Evolutionary conservation across 2,329 filamentous ascomycete genomes (phyloP).

Genomic region (Fusarium agapanthi): DNA sequence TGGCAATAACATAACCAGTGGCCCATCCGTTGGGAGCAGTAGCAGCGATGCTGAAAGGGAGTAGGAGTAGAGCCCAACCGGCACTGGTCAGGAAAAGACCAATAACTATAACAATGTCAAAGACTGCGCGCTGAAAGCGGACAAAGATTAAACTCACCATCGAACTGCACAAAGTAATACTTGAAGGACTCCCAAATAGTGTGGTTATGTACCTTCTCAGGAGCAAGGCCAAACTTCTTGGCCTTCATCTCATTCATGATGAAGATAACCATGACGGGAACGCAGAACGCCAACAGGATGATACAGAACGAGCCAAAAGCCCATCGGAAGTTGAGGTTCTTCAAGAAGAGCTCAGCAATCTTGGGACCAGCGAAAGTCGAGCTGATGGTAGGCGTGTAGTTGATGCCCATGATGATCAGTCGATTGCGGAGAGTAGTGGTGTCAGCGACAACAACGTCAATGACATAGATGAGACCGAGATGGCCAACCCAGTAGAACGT

Average conservation of each 20-base stretch:
- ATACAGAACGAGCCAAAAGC: slow-evolving; percentile 70
- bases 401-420: slow-evolving; percentile 53
- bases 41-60: slow-evolving; percentile 20
- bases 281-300: slow-evolving; percentile 61
- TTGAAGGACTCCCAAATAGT: not conserved
- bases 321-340: slow-evolving; percentile 52
- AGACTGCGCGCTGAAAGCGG: not conserved
- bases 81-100: slow-evolving; percentile 6
- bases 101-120: not conserved
- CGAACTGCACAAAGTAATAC: slow-evolving; percentile 19
- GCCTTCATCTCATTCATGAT: slow-evolving; percentile 44
- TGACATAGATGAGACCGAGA: slow-evolving; percentile 50
- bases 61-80: not conserved
- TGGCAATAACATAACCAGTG: slow-evolving; percentile 21
- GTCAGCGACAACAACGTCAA: slow-evolving; percentile 55
- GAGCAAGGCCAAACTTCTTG: slow-evolving; percentile 1
- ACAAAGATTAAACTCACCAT: not conserved
- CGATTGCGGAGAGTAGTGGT: slow-evolving; percentile 55
- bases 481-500: slow-evolving; percentile 71
- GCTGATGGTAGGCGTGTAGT: slow-evolving; percentile 54
- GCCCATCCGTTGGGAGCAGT: slow-evolving; percentile 20
- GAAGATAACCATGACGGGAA: slow-evolving; percentile 49
- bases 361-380: slow-evolving; percentile 56
- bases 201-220: not conserved
- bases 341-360: slow-evolving; percentile 52